Percentiles rank a stretch among this genome's conserved stretches.
Evolutionary conservation across 495 filamentous ascomycete genomes (phyloP).

Genomic region (Niebla homalea): DNA sequence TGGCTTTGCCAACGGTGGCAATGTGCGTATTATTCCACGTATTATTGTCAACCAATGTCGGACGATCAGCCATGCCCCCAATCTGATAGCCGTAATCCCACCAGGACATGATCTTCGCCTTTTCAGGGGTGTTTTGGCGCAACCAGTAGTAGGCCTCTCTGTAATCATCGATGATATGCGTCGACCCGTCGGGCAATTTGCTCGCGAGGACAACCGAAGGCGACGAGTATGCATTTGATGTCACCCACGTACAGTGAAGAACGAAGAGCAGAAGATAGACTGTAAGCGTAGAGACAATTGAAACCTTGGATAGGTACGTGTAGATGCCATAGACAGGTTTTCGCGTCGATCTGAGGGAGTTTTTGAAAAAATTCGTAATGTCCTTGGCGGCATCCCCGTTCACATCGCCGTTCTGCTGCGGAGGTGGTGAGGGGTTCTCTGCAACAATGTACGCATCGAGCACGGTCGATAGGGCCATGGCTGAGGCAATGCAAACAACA

Average conservation of each 20-base stretch:
- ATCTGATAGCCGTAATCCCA: constrained; percentile 99
- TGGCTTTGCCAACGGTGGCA: constrained; percentile 97
- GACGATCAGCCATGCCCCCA: constrained; percentile 97
- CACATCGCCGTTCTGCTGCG: constrained; percentile 33
- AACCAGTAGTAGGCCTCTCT: constrained; percentile 99
- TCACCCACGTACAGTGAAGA: constrained; percentile 98
- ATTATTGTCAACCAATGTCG: constrained; percentile 98
- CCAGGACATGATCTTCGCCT: constrained; percentile 99
- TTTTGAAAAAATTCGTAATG: constrained; percentile 16
- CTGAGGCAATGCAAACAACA: constrained; percentile 89
- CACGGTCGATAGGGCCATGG: constrained; percentile 76
- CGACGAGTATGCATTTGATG: constrained; percentile 95
- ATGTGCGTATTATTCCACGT: constrained; percentile 99
- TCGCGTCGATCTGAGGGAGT: constrained; percentile 51
- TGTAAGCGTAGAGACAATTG: constrained; percentile 55
- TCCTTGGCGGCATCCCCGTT: constrained; percentile 23
- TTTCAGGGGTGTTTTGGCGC: constrained; percentile 83
- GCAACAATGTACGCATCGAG: constrained; percentile 71
- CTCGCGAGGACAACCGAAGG: constrained; percentile 95
- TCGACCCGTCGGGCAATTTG: constrained; percentile 81
- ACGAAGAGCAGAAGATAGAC: constrained; percentile 87
- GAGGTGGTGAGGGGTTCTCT: constrained; percentile 32
- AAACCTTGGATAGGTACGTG: constrained; percentile 60
- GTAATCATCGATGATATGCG: constrained; percentile 99
- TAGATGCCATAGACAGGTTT: constrained; percentile 74